phyloP scores from a whole-genome alignment of 306 rosid species.

The Sechiopsis laciniata region DNA sequence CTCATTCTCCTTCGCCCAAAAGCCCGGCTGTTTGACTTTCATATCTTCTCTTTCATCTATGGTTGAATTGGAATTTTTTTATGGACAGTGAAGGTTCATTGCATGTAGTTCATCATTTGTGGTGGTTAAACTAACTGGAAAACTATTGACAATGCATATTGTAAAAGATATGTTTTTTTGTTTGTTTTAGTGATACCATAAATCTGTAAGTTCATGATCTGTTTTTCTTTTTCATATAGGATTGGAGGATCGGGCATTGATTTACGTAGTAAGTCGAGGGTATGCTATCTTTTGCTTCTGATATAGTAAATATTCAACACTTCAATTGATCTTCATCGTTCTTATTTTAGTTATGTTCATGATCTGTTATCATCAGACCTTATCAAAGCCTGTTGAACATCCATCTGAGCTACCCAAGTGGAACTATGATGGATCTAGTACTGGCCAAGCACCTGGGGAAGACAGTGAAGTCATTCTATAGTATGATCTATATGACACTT shows the following conservation, averaged over 20 bases:
- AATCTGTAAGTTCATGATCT: constrained; percentile 11
- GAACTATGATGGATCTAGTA: constrained; percentile 99
- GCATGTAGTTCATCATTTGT: constrained; percentile 10
- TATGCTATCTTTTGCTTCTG: constrained; percentile 30
- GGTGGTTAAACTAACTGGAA: not conserved
- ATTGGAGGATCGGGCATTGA: constrained; percentile 91
- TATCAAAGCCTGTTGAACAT: constrained; percentile 78
- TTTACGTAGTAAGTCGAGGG: constrained; percentile 94
- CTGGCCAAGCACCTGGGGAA: constrained; percentile 98
- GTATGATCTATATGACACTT: constrained; percentile 46
- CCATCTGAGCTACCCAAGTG: constrained; percentile 98
- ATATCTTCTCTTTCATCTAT: no score
- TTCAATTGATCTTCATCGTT: constrained; percentile 17
- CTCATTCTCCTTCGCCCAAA: no score
- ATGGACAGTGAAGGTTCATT: not conserved
- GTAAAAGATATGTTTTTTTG: not conserved
- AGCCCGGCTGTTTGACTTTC: no score
- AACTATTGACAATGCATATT: not conserved
- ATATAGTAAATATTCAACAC: not conserved
- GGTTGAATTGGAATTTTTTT: no score
- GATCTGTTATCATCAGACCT: constrained; percentile 49
- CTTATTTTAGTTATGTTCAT: constrained; percentile 22
- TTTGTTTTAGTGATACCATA: constrained; percentile 17
- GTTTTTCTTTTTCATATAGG: constrained; percentile 33
- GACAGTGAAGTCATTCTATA: constrained; percentile 98